A percentile compares a stretch with the other conserved stretches of the same genome.
These are phyloP conservation scores for Metschnikowia corniflorae DNA, from an alignment of 805 yeast genomes.

Conservation along the genomic window DNA sequence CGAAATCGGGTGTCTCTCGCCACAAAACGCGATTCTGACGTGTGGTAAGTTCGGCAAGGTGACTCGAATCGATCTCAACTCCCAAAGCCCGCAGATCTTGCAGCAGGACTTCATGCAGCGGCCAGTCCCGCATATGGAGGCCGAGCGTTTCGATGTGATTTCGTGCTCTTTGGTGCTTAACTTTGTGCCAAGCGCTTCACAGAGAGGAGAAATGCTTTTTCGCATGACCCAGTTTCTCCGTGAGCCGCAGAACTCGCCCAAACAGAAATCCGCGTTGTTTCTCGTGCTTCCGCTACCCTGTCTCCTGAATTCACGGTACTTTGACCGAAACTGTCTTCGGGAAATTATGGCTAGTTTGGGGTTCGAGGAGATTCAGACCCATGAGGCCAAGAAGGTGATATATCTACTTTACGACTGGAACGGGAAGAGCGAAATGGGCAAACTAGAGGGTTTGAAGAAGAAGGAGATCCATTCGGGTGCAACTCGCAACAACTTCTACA, in stretches of 20 bases:
- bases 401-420: constrained; percentile 64
- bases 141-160: constrained; percentile 56
- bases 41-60: constrained; percentile 50
- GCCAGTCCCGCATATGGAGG: constrained; percentile 48
- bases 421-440: constrained; percentile 21
- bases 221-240: constrained; percentile 56
- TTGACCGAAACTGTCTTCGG: constrained; percentile 41
- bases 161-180: constrained; percentile 87
- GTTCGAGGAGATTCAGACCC: constrained; percentile 41
- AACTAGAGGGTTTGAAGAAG: constrained; percentile 28
- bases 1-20: constrained; percentile 81
- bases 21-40: constrained; percentile 63
- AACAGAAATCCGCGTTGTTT: constrained; percentile 33
- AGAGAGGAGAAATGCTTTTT: constrained; percentile 74
- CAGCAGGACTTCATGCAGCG: constrained; percentile 85
- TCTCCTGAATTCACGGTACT: constrained; percentile 75
- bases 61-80: constrained; percentile 71
- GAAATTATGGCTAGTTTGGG: constrained; percentile 61
- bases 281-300: constrained; percentile 90
- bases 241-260: constrained; percentile 19
- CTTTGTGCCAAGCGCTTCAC: constrained; percentile 71
- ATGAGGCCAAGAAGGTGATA: constrained; percentile 66
- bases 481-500: constrained; percentile 67
- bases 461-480: constrained; percentile 54
- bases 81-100: constrained; percentile 67